Evolutionary conservation across 148 eudicot species (phyloP).

Genomic region (Camellia granthamiana): DNA sequence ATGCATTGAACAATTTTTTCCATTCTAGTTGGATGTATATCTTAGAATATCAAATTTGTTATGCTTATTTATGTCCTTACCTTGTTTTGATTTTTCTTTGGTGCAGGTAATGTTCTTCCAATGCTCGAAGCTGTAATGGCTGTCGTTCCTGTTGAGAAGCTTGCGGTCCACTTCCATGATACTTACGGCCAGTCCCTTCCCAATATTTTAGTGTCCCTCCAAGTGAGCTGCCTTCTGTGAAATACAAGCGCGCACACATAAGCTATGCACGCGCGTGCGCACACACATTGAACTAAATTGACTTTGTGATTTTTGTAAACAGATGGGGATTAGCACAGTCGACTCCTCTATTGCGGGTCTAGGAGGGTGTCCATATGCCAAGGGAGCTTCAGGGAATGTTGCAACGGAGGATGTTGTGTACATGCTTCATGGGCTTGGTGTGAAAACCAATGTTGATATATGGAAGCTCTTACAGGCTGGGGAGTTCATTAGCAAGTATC

Average conservation of each 20-base stretch:
- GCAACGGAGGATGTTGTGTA: constrained; percentile 76
- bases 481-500: constrained; percentile 59
- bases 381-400: constrained; percentile 73
- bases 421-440: constrained; percentile 70
- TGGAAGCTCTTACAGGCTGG: constrained; percentile 51
- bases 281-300: neutral
- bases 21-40: neutral
- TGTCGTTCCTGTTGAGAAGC: constrained; percentile 51
- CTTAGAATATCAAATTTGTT: neutral
- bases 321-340: constrained; percentile 62
- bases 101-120: constrained; percentile 54
- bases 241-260: neutral
- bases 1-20: neutral
- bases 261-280: too few species aligned
- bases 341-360: constrained; percentile 67
- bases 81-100: constrained; percentile 16
- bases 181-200: constrained; percentile 73
- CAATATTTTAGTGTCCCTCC: constrained; percentile 60
- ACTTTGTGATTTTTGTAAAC: constrained; percentile 9
- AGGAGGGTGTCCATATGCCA: constrained; percentile 75
- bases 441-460: constrained; percentile 50
- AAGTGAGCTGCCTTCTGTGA: constrained; percentile 35
- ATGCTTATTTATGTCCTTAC: neutral
- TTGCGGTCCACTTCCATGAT: constrained; percentile 75
- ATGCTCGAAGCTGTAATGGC: constrained; percentile 69